A percentile compares a stretch with the other conserved stretches of the same genome.
These are phyloP conservation scores for Boletus huronensis DNA, from an alignment of 768 basidiomycete species.

Conservation along the genomic window DNA sequence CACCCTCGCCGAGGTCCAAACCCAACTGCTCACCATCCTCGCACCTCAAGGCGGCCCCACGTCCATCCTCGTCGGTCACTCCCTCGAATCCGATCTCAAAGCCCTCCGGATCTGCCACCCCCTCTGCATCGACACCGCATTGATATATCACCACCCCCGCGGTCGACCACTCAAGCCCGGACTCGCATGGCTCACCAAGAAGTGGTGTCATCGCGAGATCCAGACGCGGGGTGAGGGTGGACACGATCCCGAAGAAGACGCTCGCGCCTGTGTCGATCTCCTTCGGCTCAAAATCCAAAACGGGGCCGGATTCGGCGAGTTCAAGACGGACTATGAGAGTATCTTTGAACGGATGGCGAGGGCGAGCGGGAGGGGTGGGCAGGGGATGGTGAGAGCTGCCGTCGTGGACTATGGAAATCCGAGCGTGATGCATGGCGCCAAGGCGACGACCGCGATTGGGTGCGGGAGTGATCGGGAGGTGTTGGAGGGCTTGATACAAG, in stretches of 20 bases:
- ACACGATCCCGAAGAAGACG: conserved; percentile 95
- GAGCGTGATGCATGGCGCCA: conserved; percentile 76
- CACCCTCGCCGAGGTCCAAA: conserved; percentile 76
- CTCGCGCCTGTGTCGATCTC: conserved; percentile 81
- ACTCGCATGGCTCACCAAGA: conserved; percentile 94
- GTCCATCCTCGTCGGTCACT: conserved; percentile 89
- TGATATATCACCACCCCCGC: conserved; percentile 89
- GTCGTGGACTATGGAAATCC: conserved; percentile 89
- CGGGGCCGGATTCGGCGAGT: conserved; percentile 82
- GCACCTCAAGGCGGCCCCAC: conserved; percentile 49
- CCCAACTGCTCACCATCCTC: conserved; percentile 59
- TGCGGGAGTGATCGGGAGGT: conserved; percentile 81
- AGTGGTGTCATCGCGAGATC: conserved; percentile 89
- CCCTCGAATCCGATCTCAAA: conserved; percentile 89
- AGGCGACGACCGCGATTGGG: conserved; percentile 71
- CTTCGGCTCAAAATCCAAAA: conserved; percentile 75
- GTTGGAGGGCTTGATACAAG: conserved; percentile 59
- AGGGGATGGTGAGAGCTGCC: conserved; percentile 50
- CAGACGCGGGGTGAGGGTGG: conserved; percentile 81
- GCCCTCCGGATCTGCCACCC: conserved; percentile 87
- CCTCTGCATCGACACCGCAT: conserved; percentile 85
- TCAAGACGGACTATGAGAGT: conserved; percentile 78
- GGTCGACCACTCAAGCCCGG: conserved; percentile 93
- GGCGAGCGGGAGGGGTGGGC: conserved; percentile 39
- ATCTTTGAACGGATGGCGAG: conserved; percentile 84